Conservation (phyloP, 1,284 basidiomycete genomes). For the Fomitopsis pinicola region DNA sequence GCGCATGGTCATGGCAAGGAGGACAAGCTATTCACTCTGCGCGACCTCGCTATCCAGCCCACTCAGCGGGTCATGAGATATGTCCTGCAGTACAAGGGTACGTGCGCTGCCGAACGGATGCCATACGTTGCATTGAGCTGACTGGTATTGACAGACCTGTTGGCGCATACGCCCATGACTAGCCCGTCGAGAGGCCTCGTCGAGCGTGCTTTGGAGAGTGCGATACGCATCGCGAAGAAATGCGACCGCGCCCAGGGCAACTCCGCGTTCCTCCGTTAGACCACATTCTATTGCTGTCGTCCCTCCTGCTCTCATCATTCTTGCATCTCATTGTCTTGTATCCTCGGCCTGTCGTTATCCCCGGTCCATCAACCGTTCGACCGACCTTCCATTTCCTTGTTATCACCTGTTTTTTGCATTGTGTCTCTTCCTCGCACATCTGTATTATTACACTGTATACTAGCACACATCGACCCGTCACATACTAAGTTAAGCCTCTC, state of each 20-base stretch:
- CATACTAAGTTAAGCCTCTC: neutral
- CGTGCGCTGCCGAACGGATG: conserved; percentile 16
- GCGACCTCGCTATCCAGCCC: conserved; percentile 67
- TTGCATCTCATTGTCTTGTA: neutral
- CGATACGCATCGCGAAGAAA: conserved; percentile 53
- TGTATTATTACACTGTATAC: neutral
- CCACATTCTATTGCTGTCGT: neutral
- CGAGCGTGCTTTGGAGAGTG: conserved; percentile 55
- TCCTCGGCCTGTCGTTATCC: neutral
- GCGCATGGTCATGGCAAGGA: conserved; percentile 8
- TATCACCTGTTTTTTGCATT: neutral
- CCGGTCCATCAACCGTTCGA: neutral
- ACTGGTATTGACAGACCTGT: conserved; percentile 31
- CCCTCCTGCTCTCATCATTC: neutral
- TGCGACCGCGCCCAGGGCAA: conserved; percentile 66
- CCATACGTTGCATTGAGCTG: neutral
- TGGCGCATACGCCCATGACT: conserved; percentile 37
- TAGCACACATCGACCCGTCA: neutral
- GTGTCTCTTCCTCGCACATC: neutral
- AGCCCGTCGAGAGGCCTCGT: conserved; percentile 46
- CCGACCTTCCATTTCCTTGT: neutral
- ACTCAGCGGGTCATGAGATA: conserved; percentile 69
- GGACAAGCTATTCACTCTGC: conserved; percentile 33
- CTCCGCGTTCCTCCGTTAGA: conserved; percentile 41
- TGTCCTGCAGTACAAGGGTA: conserved; percentile 62